These are phyloP conservation scores for Phyllosticta citrichinensis DNA, from an alignment of 2,329 filamentous ascomycete species.

Conservation along the genomic window DNA sequence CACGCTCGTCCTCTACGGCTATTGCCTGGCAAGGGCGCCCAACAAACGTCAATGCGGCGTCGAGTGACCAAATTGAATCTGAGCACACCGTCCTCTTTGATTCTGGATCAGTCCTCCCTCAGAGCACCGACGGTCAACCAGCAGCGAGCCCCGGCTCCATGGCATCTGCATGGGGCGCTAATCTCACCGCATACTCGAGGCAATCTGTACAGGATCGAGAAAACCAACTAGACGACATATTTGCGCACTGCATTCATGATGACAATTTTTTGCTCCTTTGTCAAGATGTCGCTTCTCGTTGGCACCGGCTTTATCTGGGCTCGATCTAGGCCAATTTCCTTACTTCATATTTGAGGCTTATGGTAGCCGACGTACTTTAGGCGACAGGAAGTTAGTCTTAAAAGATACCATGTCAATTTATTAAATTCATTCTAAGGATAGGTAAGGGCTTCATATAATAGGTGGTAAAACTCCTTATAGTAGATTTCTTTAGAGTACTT, in stretches of 20 bases:
- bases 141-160: background rate
- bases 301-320: constrained; percentile 38
- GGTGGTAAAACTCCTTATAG: too few relatives aligned
- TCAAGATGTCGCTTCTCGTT: constrained; percentile 40
- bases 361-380: too few relatives aligned
- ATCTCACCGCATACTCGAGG: constrained; percentile 22
- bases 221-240: constrained; percentile 38
- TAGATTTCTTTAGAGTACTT: too few relatives aligned
- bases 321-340: background rate
- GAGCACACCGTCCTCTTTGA: background rate
- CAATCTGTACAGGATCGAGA: constrained; percentile 33
- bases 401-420: too few relatives aligned
- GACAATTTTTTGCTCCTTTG: constrained; percentile 41
- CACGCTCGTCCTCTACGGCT: background rate
- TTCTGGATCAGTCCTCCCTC: background rate
- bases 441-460: too few relatives aligned
- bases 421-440: too few relatives aligned
- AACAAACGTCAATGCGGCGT: background rate
- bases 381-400: too few relatives aligned
- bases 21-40: background rate
- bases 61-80: background rate
- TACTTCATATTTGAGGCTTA: too few relatives aligned
- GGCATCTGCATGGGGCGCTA: background rate
- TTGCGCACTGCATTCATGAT: constrained; percentile 40
- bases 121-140: background rate